Conservation (phyloP, 352 stramenopile genomes). For the Globisporangium alternatum region DNA sequence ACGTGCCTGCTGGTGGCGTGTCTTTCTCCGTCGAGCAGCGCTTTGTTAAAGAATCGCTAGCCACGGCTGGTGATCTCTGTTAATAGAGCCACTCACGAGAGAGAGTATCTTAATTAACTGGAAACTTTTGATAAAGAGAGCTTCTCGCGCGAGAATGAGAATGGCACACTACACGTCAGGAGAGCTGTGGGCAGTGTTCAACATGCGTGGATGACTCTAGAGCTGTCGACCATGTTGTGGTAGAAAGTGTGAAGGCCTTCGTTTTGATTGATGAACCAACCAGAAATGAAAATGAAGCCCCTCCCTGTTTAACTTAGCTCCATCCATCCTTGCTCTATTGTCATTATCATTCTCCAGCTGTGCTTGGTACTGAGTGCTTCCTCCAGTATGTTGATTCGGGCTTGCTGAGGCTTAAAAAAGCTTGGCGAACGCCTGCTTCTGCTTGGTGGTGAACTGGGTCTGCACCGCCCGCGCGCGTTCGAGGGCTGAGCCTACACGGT, state of each 20-base stretch:
- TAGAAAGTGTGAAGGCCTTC: conserved; percentile 18
- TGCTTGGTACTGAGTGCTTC: no score
- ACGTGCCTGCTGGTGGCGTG: conserved; percentile 5
- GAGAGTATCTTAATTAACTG: conserved; percentile 11
- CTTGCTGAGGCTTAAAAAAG: conserved; percentile 20
- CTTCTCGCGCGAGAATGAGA: neutral
- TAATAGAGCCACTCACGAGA: conserved; percentile 10
- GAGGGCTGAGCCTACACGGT: conserved; percentile 22
- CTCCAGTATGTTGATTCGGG: no score
- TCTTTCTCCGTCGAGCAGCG: neutral
- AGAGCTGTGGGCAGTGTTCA: neutral
- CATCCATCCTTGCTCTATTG: neutral
- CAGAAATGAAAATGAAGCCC: conserved; percentile 35
- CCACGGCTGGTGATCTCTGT: neutral
- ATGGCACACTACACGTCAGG: neutral
- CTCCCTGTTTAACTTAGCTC: conserved; percentile 63
- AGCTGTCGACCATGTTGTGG: conserved; percentile 5
- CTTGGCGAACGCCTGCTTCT: conserved; percentile 36
- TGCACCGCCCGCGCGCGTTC: conserved; percentile 27
- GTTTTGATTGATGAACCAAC: conserved; percentile 17
- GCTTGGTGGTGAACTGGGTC: conserved; percentile 34
- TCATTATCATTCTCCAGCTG: neutral
- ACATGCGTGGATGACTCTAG: neutral
- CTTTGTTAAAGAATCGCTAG: neutral
- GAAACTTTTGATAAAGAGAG: conserved; percentile 8